A percentile compares a stretch with the other conserved stretches of the same genome.
phyloP scores from a whole-genome alignment of 2,329 filamentous ascomycete genomes.

The Trichoderma sp. region DNA sequence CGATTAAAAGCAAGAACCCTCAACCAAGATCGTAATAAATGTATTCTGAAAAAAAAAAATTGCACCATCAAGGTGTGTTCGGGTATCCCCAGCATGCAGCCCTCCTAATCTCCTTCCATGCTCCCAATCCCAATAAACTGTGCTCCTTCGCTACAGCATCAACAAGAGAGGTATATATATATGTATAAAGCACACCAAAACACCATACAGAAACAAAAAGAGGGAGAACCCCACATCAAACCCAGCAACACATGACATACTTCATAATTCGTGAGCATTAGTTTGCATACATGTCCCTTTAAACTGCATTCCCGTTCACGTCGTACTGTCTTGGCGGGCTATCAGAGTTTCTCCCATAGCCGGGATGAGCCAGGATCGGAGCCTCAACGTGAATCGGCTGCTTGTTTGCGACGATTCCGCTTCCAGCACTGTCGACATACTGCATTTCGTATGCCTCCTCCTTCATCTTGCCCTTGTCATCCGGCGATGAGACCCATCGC shows the following conservation, averaged over 20 bases:
- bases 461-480: slow-evolving; percentile 44
- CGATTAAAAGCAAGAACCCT: too few species aligned
- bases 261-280: slow-evolving; percentile 3
- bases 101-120: neutral
- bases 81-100: slow-evolving; percentile 1
- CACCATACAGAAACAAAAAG: neutral
- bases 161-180: slow-evolving; percentile 15
- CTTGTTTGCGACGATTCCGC: neutral
- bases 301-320: slow-evolving; percentile 5
- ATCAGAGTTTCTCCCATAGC: slow-evolving; percentile 41
- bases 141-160: neutral
- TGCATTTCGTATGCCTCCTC: slow-evolving; percentile 40
- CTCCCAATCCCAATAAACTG: neutral
- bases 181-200: slow-evolving; percentile 16
- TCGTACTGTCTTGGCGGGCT: slow-evolving; percentile 27
- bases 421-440: slow-evolving; percentile 32
- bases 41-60: neutral
- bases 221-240: neutral
- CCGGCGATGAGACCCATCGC: slow-evolving; percentile 26
- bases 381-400: slow-evolving; percentile 33
- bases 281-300: neutral
- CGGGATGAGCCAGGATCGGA: slow-evolving; percentile 47
- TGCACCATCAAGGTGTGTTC: slow-evolving; percentile 7
- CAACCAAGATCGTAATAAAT: too few species aligned
- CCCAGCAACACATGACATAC: neutral